A percentile compares a stretch with the other conserved stretches of the same genome.
These are phyloP conservation scores for Penicillium arizonense DNA, from an alignment of 495 filamentous ascomycete genomes.

Conservation along the genomic window DNA sequence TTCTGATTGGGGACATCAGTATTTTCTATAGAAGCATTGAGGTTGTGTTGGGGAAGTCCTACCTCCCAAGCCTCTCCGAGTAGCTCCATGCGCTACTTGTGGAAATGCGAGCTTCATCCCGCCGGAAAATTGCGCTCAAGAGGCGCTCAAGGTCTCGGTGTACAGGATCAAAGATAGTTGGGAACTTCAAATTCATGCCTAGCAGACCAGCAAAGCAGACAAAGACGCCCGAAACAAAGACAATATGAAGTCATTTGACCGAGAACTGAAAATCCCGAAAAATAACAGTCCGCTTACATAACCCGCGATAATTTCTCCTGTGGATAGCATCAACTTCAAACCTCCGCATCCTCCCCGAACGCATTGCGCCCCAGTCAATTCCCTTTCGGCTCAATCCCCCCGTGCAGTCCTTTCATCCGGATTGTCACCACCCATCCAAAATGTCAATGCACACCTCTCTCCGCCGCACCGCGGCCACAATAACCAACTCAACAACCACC, in stretches of 20 bases:
- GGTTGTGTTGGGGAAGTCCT: not conserved
- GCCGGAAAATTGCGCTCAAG: constrained; percentile 6
- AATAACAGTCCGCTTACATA: constrained; percentile 23
- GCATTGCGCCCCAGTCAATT: constrained; percentile 4
- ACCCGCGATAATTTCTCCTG: constrained; percentile 31
- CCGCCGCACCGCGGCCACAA: constrained; percentile 42
- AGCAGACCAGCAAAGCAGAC: constrained; percentile 6
- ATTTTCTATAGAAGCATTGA: not conserved
- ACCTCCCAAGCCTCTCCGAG: constrained; percentile 25
- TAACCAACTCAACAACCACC: constrained; percentile 27
- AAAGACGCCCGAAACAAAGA: constrained; percentile 9
- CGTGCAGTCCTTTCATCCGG: not conserved
- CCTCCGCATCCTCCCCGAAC: constrained; percentile 12
- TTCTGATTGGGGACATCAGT: not conserved
- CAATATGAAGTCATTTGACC: constrained; percentile 7
- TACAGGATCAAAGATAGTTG: not conserved
- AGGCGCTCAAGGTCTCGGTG: constrained; percentile 10
- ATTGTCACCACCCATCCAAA: not conserved
- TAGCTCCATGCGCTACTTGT: constrained; percentile 20
- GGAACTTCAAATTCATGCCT: constrained; percentile 5
- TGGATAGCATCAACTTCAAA: constrained; percentile 21
- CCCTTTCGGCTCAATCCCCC: not conserved
- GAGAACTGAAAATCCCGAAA: constrained; percentile 13
- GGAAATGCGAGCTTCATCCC: constrained; percentile 35
- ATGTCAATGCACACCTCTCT: constrained; percentile 44